Base-by-base conservation (phyloP, 352 stramenopile species). In the Pythium biforme region DNA sequence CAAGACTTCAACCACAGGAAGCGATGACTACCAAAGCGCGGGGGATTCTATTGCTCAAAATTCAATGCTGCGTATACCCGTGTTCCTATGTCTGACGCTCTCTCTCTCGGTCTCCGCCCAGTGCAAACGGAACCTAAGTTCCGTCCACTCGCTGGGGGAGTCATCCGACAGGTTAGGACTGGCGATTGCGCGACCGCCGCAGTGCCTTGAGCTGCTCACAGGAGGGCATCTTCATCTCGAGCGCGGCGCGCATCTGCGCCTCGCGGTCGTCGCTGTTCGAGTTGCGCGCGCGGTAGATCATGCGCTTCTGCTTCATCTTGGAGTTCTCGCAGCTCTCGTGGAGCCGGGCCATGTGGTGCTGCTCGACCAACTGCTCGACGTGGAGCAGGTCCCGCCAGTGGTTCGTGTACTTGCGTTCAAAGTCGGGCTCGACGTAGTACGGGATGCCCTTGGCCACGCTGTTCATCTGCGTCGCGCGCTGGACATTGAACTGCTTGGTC, bases 351-450 rank as follows among this genome's bases (percentile, higher is more conserved):
- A 92, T 70, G 59, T 94, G 80, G 46, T 84, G 79, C 70, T 93
- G 83, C 72, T 95, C 82, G 34, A 95, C 85, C 78, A 93, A 84
- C 77, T 91, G 80, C 78, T 95, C 85, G 9, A 95, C 83, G 55
- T 83, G 80, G 56, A 81, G 70, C 39, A 95, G 73, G 72, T 95
- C 85, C 46, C 87, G 80, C 83, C 85, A 94, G 68, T 94, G 77
- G 45, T 68, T 87, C 59, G 85, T 93, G 71, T 94, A 94, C 68
- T 86, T 89, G 60, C 86, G 81, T 25, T 94, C 83, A 74, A 95
- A 95, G 67, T 93, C 83, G 43, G 70, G 73, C 49, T 91, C 85
- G 45, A 95, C 87, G 56, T 93, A 95, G 76, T 95, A 95, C 54
- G 85, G 85, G 41, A 95, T 95, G 52, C 84, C 85, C 57, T 92